Percentiles rank a stretch among this genome's conserved stretches.
Conservation (phyloP, 306 rosid species). For the Quercus berberidifolia region DNA sequence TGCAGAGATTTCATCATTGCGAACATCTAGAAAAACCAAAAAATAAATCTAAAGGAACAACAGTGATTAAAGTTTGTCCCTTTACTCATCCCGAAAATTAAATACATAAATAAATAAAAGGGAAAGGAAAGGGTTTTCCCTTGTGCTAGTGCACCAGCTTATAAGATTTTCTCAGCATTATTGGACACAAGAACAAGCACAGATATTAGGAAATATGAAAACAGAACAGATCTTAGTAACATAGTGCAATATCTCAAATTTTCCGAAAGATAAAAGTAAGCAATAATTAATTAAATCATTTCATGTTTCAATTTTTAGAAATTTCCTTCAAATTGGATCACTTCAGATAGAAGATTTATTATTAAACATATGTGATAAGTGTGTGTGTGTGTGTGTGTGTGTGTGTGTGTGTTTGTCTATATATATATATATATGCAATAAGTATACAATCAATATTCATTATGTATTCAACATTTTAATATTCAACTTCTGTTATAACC, state of each 20-base stretch:
- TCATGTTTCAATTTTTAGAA: background rate
- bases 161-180: background rate
- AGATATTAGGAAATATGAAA: background rate
- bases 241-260: background rate
- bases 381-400: too few relatives aligned
- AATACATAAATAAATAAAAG: too few relatives aligned
- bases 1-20: conserved; percentile 5
- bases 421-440: too few relatives aligned
- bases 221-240: conserved; percentile 10
- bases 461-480: background rate
- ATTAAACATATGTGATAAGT: background rate
- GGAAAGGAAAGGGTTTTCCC: background rate
- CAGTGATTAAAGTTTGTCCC: background rate
- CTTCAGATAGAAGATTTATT: background rate
- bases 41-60: background rate
- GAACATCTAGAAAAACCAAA: conserved; percentile 3
- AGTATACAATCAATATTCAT: background rate
- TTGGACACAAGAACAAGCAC: background rate
- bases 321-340: background rate
- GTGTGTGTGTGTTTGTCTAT: too few relatives aligned
- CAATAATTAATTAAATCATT: too few relatives aligned
- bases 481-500: background rate
- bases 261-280: background rate
- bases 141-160: background rate
- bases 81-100: too few relatives aligned